These are phyloP conservation scores for Aspergillus leporis DNA, from an alignment of 495 filamentous ascomycete species.

Conservation along the genomic window DNA sequence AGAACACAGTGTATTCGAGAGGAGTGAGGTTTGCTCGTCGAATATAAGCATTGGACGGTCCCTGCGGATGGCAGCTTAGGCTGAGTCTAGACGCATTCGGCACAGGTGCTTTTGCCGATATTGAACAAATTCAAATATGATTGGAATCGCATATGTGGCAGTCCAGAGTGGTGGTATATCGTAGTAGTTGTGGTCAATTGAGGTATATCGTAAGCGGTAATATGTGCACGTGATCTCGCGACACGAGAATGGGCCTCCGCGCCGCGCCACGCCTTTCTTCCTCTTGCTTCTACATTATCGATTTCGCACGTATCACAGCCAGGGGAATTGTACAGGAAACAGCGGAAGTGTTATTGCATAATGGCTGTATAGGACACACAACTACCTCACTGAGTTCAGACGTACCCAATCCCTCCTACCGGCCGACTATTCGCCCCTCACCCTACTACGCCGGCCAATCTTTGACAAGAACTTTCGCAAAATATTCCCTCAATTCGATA, in stretches of 20 bases:
- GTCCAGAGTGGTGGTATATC: background rate
- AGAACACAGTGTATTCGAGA: background rate
- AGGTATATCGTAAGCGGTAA: slow-evolving; percentile 11
- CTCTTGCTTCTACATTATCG: background rate
- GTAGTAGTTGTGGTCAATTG: background rate
- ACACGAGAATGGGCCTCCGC: slow-evolving; percentile 25
- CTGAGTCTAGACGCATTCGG: background rate
- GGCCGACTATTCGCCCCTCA: too few relatives aligned
- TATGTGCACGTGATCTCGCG: slow-evolving; percentile 41
- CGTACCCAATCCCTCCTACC: background rate
- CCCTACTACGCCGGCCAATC: background rate
- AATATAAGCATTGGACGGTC: background rate
- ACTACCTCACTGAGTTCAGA: background rate
- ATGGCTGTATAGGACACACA: background rate
- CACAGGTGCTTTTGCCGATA: background rate
- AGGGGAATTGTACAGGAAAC: background rate
- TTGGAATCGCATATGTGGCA: background rate
- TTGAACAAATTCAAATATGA: background rate
- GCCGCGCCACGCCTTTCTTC: slow-evolving; percentile 22
- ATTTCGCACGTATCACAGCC: background rate
- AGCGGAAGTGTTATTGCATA: background rate
- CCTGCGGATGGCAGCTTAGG: background rate
- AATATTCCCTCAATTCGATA: slow-evolving; percentile 2
- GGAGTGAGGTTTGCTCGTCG: background rate
- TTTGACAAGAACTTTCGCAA: background rate